A percentile compares a stretch with the other conserved stretches of the same genome.
These are phyloP conservation scores for Russula ochroleuca DNA, from an alignment of 768 basidiomycete species.

Conservation along the genomic window DNA sequence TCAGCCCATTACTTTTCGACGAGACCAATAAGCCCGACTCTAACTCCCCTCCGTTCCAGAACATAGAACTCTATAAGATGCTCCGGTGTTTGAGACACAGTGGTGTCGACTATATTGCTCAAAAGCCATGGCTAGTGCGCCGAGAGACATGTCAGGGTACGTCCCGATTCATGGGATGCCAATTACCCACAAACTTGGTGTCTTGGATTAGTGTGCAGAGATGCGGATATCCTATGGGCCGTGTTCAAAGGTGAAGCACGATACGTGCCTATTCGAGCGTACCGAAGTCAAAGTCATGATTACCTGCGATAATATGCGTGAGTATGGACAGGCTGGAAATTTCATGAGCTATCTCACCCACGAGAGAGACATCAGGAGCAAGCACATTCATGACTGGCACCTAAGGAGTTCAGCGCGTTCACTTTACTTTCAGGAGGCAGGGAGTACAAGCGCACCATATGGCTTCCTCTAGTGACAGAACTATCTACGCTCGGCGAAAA, in stretches of 20 bases:
- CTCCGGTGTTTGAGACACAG: conserved; percentile 59
- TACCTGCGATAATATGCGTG: conserved; percentile 47
- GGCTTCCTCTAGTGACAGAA: conserved; percentile 82
- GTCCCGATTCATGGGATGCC: not conserved
- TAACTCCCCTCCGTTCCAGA: conserved; percentile 63
- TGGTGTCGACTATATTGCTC: conserved; percentile 76
- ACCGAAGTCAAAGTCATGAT: conserved; percentile 94
- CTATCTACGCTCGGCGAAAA: conserved; percentile 87
- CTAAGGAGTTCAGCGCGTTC: conserved; percentile 37
- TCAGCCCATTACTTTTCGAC: conserved; percentile 66
- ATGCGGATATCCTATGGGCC: conserved; percentile 53
- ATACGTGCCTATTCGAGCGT: conserved; percentile 16
- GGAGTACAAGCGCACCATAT: conserved; percentile 58
- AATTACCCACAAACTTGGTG: conserved; percentile 61
- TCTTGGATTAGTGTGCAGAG: conserved; percentile 63
- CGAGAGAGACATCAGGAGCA: conserved; percentile 71
- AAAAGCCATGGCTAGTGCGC: conserved; percentile 73
- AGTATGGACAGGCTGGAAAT: conserved; percentile 2
- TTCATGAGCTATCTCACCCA: conserved; percentile 48
- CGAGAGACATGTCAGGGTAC: not conserved
- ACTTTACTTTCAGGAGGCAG: not conserved
- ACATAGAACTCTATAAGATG: conserved; percentile 57
- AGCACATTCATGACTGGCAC: conserved; percentile 83
- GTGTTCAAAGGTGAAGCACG: not conserved
- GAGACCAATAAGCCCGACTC: conserved; percentile 79